Conservation (phyloP, 768 basidiomycete species). For the Clavulina sp. region DNA sequence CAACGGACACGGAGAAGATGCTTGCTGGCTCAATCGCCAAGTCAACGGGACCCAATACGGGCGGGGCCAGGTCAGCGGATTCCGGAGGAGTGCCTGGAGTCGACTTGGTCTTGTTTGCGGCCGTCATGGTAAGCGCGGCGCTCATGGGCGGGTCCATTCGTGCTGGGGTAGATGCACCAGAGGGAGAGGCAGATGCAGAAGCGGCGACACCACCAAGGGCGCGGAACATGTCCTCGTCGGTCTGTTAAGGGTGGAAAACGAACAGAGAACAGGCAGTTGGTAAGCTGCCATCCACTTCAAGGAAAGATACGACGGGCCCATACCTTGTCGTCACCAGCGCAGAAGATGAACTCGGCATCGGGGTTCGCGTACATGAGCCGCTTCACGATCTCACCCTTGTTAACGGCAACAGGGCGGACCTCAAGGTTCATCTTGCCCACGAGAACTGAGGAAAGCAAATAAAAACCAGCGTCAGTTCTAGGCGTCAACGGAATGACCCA, state of each 20-base stretch:
- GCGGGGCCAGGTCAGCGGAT: conserved; percentile 7
- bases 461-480: not conserved
- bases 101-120: conserved; percentile 12
- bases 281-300: not conserved
- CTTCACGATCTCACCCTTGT: conserved; percentile 99
- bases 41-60: conserved; percentile 27
- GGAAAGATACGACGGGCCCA: not conserved
- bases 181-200: conserved; percentile 20
- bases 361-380: conserved; percentile 83
- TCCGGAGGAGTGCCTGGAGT: too few relatives aligned
- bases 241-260: conserved; percentile 26
- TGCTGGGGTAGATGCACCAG: conserved; percentile 13
- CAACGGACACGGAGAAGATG: conserved; percentile 88
- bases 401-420: conserved; percentile 85
- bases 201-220: conserved; percentile 30
- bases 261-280: conserved; percentile 1
- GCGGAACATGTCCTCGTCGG: conserved; percentile 99
- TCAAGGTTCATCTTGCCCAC: conserved; percentile 98
- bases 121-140: conserved; percentile 35
- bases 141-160: conserved; percentile 29
- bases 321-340: conserved; percentile 96
- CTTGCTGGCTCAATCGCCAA: conserved; percentile 48
- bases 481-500: not conserved
- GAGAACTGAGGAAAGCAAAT: too few relatives aligned
- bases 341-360: conserved; percentile 90